These are phyloP conservation scores for Hygrocybe punicea DNA, from an alignment of 768 basidiomycete genomes.

Conservation along the genomic window DNA sequence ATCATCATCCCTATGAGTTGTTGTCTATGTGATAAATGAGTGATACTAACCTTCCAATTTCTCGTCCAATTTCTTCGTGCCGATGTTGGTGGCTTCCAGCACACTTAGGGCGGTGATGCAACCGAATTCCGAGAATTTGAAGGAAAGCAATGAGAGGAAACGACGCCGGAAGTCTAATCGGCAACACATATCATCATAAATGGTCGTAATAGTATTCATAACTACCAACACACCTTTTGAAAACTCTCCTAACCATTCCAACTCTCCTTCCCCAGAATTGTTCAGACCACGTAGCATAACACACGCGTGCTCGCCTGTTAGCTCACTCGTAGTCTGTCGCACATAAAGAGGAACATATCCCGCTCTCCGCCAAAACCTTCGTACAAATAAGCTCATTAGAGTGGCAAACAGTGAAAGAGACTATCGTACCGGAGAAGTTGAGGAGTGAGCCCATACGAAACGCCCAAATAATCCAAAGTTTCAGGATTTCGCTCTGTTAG, in stretches of 20 bases:
- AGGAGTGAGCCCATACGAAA: conserved; percentile 91
- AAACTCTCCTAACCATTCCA: conserved; percentile 88
- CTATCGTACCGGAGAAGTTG: conserved; percentile 63
- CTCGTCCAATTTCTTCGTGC: conserved; percentile 46
- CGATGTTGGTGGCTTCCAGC: conserved; percentile 76
- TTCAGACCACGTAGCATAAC: conserved; percentile 90
- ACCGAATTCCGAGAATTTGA: conserved; percentile 91
- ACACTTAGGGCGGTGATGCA: conserved; percentile 84
- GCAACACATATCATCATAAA: neutral
- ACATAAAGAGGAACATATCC: conserved; percentile 90
- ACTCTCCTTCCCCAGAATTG: conserved; percentile 55
- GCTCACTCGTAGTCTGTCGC: conserved; percentile 88
- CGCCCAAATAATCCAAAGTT: conserved; percentile 87
- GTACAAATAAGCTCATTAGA: conserved; percentile 3
- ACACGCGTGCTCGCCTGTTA: conserved; percentile 95
- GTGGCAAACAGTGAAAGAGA: neutral
- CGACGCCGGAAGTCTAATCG: conserved; percentile 82
- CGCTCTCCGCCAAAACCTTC: conserved; percentile 91
- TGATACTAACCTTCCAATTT: conserved; percentile 35
- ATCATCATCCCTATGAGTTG: neutral
- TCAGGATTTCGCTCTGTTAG: conserved; percentile 89
- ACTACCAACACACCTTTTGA: conserved; percentile 58
- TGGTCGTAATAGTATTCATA: neutral
- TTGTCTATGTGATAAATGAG: neutral
- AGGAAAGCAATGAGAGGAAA: conserved; percentile 86